Evolutionary conservation across 1,284 basidiomycete genomes (phyloP), one percentile per base, ranked within the genome.

Genomic region (Vanrija pseudolonga): DNA sequence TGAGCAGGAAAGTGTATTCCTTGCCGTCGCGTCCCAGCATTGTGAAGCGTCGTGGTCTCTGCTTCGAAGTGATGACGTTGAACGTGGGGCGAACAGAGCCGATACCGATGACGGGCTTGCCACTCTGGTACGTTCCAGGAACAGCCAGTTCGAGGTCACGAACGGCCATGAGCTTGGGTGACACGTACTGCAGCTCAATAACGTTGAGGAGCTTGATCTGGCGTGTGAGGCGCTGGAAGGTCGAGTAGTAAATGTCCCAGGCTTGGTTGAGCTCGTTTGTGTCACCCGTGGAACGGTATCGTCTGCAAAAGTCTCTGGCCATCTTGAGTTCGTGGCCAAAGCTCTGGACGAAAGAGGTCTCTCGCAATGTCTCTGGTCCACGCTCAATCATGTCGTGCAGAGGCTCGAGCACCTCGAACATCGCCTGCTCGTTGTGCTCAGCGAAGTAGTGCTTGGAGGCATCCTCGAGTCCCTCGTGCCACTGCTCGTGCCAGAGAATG

Each of bases 181-280:
- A 98, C 8, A 98, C 95, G 65, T 97, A 97, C 83, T 98, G 95
- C 64, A 99, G 79, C 72, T 98, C 96, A 50, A 99, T 82, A 6
- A 91, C 89, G 28, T 89, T 93, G 42, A 97, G 81, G 53, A 89
- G 84, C 26, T 92, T 90, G 51, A 98, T 77, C 68, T 94, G 92
- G 77, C 96, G 97, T 71, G 96, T 89, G 56, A 98, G 88, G 72
- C 93, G 92, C 77, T 92, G 90, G 82, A 98, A 98, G 28, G 97
- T 88, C 88, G 87, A 86, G 69, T 97, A 98, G 77, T 99, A 99
- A 26, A 98, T 90, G 69, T 98, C 96, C 96, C 96, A 98, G n/a
- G 96, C 96, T 72, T 91, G 92, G 71, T 98, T 96, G 53, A 99
- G 80, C 69, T 98, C 93, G 55, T 84, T 85, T 54, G 85, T 84